Evolutionary conservation across 176 grass and related monocot genomes (phyloP), one percentile per base, ranked within the genome.

Genomic region (Leersia perrieri): DNA sequence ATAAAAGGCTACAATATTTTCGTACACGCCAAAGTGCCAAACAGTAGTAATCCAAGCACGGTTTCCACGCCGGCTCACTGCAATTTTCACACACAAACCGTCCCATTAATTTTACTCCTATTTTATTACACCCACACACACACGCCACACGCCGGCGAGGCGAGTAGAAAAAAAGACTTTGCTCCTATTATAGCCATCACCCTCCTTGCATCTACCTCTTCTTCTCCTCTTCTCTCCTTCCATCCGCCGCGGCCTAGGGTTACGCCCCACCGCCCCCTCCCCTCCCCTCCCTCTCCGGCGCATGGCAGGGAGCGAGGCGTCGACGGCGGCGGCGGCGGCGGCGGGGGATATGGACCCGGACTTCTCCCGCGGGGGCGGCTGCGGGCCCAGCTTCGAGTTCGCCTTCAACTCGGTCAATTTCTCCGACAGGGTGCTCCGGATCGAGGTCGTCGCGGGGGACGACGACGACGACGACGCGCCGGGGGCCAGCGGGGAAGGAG

Each of bases 401-500:
- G 90, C 90, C 41, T 97, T 93, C 83, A 93, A 97, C 82, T 92
- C 89, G 62, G 88, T 88, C 62, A 97, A 97, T 80, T 97, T 97
- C 90, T 97, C 94, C 15, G 90, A 97, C 76, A 73, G 94, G 69
- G 88, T 87, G 60, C 76, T 97, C 33, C 85, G 86, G 80, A 97
- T 97, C 83, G 94, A 97, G 83, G 87, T 97, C 80, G 75, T 93
- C 25, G 57, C 80, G 2, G 66, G 66, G 14, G 81, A 75, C 33
- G 78, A 71, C 42, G 73, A 91, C 66, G 80, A 83, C 33, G 78
- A 71, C 44, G 78, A 89, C 71, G 42, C 83, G 16, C 80, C 93
- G 3, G 90, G 80, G 4, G 87, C 62, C 40, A 77, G 60, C 20
- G 33, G 72, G 8, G 55, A 18, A 14, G 63, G 75, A 4, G 77